phyloP scores from a whole-genome alignment of 140 eudicot species.

The Oenanthe javanica region DNA sequence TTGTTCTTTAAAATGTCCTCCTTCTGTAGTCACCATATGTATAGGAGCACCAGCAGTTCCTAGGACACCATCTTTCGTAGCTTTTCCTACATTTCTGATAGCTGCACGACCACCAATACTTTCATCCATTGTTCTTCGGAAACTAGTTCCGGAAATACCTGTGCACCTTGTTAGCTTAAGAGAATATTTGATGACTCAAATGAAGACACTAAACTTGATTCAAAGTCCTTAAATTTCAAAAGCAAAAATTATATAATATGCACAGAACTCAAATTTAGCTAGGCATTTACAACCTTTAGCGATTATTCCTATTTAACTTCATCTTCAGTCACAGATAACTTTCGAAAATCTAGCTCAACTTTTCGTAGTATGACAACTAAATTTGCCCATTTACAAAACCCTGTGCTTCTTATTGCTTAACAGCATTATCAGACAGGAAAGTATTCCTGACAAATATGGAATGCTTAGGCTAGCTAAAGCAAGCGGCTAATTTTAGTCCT shows the following conservation, averaged over 20 bases:
- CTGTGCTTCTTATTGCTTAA: slow-evolving; percentile 2
- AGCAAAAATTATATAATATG: not conserved
- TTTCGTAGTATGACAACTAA: not conserved
- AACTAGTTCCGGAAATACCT: slow-evolving; percentile 47
- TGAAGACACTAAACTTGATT: not conserved
- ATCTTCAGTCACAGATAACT: not conserved
- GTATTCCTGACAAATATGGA: not conserved
- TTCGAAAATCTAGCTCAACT: not conserved
- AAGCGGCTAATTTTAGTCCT: not conserved
- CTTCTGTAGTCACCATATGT: slow-evolving; percentile 91
- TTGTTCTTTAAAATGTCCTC: slow-evolving; percentile 84
- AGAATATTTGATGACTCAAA: not conserved
- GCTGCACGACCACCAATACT: slow-evolving; percentile 62
- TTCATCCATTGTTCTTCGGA: slow-evolving; percentile 31
- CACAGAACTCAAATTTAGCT: not conserved
- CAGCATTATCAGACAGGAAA: not conserved
- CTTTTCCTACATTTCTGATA: slow-evolving; percentile 63
- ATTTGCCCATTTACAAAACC: not conserved
- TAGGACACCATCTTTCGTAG: slow-evolving; percentile 67
- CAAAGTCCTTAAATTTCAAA: slow-evolving; percentile 1
- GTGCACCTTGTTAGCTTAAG: slow-evolving; percentile 5
- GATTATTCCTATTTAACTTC: not conserved
- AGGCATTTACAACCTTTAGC: not conserved
- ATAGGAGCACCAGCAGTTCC: slow-evolving; percentile 94
- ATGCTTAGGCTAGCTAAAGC: not conserved